Evolutionary conservation across 1,284 basidiomycete genomes (phyloP), one percentile per base, ranked within the genome.

Genomic region (Apiotrichum akiyoshidainum): DNA sequence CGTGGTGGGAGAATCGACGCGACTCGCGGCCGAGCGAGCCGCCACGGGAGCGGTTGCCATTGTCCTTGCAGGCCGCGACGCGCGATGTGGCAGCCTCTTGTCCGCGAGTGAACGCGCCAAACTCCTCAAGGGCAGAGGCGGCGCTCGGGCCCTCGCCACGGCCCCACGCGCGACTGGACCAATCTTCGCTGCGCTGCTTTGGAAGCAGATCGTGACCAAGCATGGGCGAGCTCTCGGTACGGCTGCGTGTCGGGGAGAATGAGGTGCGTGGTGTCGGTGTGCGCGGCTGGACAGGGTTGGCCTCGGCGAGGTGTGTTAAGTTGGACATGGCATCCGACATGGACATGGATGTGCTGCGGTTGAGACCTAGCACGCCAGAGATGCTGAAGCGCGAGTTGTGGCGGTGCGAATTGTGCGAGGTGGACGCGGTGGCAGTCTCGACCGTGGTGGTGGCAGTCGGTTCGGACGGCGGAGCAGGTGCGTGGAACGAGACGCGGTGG

Each of bases 131-230:
- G 0, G 69, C 66, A 37, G 72, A 71, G 7, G 72, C 73, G 0
- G 68, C 72, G 10, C 65, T 57, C 7, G 73, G 73, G 5, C 72
- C 72, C 59, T 73, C 68, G 17, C 74, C 73, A 55, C 71, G 69
- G 10, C 67, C 64, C 74, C 74, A 76, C 21, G 63, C 59, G 26
- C 67, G 55, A 5, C 63, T 55, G 16, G 69, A 68, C 74, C 74
- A 76, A 48, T 75, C 73, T 45, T 75, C 74, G 16, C 60, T 66
- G 35, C 63, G 64, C 26, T 69, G 61, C 39, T 51, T 57, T 26
- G 55, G 42, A 4, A 48, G 37, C 14, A 52, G n/a, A 31, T 54
- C 49, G 39, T 22, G 19, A 26, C 46, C 41, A 9, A 60, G 56
- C 37, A 55, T 46, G 0, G 62, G 62, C 26, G 59, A 59, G 50